Base-by-base conservation (phyloP, 1,139 yeast species). In the Yamadazyma siamensis region DNA sequence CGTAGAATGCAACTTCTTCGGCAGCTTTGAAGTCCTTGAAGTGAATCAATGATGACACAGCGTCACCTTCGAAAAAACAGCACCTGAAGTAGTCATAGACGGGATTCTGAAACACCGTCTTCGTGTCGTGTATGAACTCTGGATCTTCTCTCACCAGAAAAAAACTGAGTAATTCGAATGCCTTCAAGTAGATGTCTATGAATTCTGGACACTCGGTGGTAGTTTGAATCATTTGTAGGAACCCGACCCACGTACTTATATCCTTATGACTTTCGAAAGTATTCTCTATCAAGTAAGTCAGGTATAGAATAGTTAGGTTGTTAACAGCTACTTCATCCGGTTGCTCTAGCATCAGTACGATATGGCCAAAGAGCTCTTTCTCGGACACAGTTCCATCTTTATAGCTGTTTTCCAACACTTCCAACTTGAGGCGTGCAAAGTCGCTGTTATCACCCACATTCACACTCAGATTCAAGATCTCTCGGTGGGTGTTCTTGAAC, bases 221-320 rank as follows among this genome's bases (percentile, higher is more conserved):
- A 13, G 44, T 46, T 28, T 48, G 42, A 21, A 53, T 46, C 3
- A 59, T 33, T 9, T 41, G 47, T 16, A 67, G 33, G 38, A 54
- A 68, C 26, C 61, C 65, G 3, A 56, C 39, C 73, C 73, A 68
- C 11, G 61, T 41, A 3, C 56, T 44, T 12, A 43, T 41, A 3
- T 52, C 41, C 14, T 56, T 59, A 21, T 36, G 43, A 11, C 33
- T 29, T 1, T 40, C 33, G 27, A 65, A 48, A 2, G 54, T 40
- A 33, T 60, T 63, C 27, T 63, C 65, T 4, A 57, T 38, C 26
- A 37, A 36, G 34, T 47, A 68, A 1, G 69, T 56, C 6, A 49
- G 43, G 19, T 43, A 38, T 5, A 65, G 39, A 7, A 58, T 50
- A 5, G 35, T 38, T 25, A 64, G 52, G 33, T 62, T 59, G 20